Percentiles rank a stretch among this genome's conserved stretches.
phyloP scores from a whole-genome alignment of 306 rosid species.

The Fagus sylvatica region DNA sequence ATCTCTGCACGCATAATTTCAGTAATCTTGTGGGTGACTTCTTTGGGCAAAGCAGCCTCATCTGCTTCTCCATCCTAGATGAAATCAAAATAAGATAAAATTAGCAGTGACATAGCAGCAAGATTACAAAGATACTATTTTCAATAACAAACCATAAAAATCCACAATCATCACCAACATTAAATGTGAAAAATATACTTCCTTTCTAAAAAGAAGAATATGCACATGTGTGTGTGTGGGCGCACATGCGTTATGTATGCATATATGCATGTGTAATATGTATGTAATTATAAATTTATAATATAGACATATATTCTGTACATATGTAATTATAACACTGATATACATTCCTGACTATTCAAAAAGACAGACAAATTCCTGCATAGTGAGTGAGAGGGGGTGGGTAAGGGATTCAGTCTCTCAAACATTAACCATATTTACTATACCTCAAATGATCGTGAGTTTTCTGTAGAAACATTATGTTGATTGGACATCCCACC shows the following conservation, averaged over 20 bases:
- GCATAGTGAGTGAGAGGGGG: not conserved
- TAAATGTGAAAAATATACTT: not conserved
- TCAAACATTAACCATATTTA: not conserved
- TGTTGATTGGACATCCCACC: constrained; percentile 66
- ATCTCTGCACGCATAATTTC: constrained; percentile 92
- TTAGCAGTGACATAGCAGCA: not conserved
- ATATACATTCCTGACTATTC: no score
- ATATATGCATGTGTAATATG: constrained; percentile 36
- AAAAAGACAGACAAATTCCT: constrained; percentile 5
- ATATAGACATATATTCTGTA: constrained; percentile 11
- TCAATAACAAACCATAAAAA: not conserved
- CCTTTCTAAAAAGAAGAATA: not conserved
- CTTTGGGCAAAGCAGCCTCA: constrained; percentile 47
- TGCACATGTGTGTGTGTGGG: no score
- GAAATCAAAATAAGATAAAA: not conserved
- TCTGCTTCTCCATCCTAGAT: constrained; percentile 60
- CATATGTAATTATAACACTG: constrained; percentile 25
- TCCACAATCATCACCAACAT: not conserved
- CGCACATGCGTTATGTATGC: constrained; percentile 34
- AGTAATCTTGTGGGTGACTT: constrained; percentile 64
- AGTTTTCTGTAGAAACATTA: constrained; percentile 47
- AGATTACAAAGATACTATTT: not conserved
- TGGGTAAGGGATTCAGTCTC: not conserved
- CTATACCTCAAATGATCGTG: constrained; percentile 55
- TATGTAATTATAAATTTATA: no score